phyloP scores from a whole-genome alignment of 108 stramenopile genomes.

The Skeletonema grethae region DNA sequence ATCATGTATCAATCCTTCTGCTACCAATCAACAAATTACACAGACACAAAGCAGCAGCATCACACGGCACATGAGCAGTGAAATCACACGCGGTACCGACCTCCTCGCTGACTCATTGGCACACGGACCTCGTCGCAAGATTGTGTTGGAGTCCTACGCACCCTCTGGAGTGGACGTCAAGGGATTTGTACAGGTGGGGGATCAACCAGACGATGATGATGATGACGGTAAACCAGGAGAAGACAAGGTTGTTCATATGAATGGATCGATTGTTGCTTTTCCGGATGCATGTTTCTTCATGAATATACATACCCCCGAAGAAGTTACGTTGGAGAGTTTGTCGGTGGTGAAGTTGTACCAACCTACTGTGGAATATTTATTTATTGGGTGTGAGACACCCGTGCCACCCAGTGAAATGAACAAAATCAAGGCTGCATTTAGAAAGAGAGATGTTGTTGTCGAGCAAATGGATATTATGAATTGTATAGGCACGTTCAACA shows the following conservation, averaged over 20 bases:
- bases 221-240: conserved; percentile 27
- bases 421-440: conserved; percentile 52
- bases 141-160: conserved; percentile 51
- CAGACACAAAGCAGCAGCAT: neutral
- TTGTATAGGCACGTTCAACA: conserved; percentile 86
- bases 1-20: neutral
- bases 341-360: conserved; percentile 51
- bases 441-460: conserved; percentile 51
- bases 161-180: conserved; percentile 73
- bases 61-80: conserved; percentile 7
- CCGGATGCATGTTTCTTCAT: conserved; percentile 72
- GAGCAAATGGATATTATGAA: conserved; percentile 71
- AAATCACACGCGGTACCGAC: conserved; percentile 62
- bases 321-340: conserved; percentile 67
- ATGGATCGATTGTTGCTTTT: conserved; percentile 67
- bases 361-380: conserved; percentile 70
- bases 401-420: conserved; percentile 56
- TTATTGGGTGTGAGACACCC: conserved; percentile 60
- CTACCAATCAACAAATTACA: too few relatives aligned
- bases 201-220: conserved; percentile 34
- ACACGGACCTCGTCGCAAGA: conserved; percentile 44
- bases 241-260: conserved; percentile 58
- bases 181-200: conserved; percentile 52
- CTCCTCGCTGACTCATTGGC: conserved; percentile 59
- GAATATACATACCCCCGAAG: conserved; percentile 47